These are phyloP conservation scores for Globisporangium iwayamae DNA, from an alignment of 352 stramenopile genomes.

Conservation along the genomic window DNA sequence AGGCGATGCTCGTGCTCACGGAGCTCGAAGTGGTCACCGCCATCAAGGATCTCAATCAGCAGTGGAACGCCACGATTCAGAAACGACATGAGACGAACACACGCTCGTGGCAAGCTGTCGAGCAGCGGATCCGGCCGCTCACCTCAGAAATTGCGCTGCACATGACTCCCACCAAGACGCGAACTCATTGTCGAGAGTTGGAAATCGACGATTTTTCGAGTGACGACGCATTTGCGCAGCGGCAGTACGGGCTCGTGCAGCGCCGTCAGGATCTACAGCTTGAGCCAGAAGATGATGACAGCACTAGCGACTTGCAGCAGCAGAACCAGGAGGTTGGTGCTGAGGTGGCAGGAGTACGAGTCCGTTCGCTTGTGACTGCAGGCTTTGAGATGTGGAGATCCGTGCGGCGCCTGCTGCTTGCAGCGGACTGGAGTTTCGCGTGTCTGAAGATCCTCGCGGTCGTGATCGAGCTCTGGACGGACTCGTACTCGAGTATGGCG, in stretches of 20 bases:
- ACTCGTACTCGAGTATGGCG: conserved; percentile 56
- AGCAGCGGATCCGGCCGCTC: not conserved
- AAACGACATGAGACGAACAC: not conserved
- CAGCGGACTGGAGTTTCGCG: conserved; percentile 26
- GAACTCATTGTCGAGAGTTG: not conserved
- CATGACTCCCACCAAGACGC: not conserved
- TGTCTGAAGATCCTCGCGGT: conserved; percentile 29
- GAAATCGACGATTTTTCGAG: not conserved
- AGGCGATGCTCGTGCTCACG: not conserved
- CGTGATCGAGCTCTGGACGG: conserved; percentile 40
- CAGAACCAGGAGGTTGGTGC: not conserved
- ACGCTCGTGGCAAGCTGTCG: not conserved
- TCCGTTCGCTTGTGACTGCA: not conserved
- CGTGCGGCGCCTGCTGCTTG: not conserved
- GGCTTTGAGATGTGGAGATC: not conserved
- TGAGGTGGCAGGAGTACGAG: not conserved
- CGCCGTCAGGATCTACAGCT: not conserved
- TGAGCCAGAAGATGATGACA: not conserved
- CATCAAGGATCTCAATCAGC: not conserved
- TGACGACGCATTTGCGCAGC: not conserved
- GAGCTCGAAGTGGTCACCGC: conserved; percentile 1
- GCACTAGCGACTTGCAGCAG: not conserved
- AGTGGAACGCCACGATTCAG: not conserved
- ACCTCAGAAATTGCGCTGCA: not conserved
- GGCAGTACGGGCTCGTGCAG: conserved; percentile 1